phyloP scores from a whole-genome alignment of 225 moss, liverwort and hornwort species.

The Ulota crispa region DNA sequence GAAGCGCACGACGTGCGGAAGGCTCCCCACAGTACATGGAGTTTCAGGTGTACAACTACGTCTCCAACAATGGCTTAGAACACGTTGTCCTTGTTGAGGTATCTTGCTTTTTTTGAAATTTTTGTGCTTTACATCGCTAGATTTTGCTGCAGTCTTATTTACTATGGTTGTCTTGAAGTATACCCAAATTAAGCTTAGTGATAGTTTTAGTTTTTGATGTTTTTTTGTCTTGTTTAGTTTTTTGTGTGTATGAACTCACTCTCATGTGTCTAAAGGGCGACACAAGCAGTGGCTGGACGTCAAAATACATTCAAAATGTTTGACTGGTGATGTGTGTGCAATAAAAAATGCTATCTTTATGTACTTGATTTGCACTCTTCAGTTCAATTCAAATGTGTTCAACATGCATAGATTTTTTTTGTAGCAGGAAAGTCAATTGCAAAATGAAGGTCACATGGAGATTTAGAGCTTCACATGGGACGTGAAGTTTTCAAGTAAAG shows the following conservation, averaged over 20 bases:
- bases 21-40: conserved; percentile 72
- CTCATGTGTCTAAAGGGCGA: conserved; percentile 63
- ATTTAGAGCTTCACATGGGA: no score
- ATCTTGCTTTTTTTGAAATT: background rate
- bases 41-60: conserved; percentile 76
- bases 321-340: conserved; percentile 79
- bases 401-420: no score
- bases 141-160: background rate
- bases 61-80: conserved; percentile 87
- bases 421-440: no score
- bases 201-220: no score
- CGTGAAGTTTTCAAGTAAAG: no score
- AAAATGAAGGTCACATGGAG: no score
- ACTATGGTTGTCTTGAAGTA: background rate
- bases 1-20: conserved; percentile 69
- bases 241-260: background rate
- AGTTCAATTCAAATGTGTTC: no score
- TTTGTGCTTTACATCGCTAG: background rate
- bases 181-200: background rate
- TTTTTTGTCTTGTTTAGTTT: no score
- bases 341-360: no score
- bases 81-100: conserved; percentile 93
- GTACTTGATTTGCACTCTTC: no score
- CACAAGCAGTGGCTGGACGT: conserved; percentile 80
- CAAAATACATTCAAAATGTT: conserved; percentile 93